Evolutionary conservation across 495 filamentous ascomycete genomes (phyloP).

Genomic region (Penicillium chermesinum): DNA sequence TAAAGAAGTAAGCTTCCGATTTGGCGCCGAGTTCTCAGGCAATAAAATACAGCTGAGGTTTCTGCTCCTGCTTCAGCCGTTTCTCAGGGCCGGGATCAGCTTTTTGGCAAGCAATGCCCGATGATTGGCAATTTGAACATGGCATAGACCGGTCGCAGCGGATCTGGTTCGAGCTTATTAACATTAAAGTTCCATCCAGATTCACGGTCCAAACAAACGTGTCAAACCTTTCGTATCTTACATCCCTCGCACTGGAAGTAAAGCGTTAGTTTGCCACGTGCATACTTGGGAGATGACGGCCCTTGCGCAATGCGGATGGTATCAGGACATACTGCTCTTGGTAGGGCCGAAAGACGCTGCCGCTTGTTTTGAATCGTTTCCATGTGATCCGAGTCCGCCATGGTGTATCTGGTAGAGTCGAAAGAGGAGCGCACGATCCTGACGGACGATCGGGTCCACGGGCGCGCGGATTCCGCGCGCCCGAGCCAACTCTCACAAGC

Average conservation of each 20-base stretch:
- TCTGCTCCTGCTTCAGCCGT: neutral
- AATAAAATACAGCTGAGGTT: neutral
- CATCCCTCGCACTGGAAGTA: constrained; percentile 4
- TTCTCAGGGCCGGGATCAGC: neutral
- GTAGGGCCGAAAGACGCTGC: neutral
- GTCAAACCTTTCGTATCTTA: constrained; percentile 1
- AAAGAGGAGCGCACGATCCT: too few relatives aligned
- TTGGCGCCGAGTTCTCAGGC: neutral
- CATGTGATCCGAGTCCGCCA: neutral
- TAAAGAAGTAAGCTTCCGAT: neutral
- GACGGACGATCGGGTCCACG: constrained; percentile 1
- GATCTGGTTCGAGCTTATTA: neutral
- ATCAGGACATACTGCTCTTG: constrained; percentile 1
- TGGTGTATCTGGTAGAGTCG: neutral
- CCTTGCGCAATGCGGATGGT: neutral
- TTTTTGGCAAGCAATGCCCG: constrained; percentile 1
- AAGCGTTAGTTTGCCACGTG: neutral
- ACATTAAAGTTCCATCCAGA: neutral
- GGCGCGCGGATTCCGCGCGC: constrained; percentile 1
- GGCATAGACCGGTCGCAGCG: constrained; percentile 3
- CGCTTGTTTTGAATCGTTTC: constrained; percentile 1
- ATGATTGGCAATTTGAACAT: constrained; percentile 3
- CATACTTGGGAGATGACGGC: neutral
- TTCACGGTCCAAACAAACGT: neutral
- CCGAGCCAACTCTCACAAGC: neutral